phyloP scores from a whole-genome alignment of 805 yeast species.

The Yarrowia deformans region DNA sequence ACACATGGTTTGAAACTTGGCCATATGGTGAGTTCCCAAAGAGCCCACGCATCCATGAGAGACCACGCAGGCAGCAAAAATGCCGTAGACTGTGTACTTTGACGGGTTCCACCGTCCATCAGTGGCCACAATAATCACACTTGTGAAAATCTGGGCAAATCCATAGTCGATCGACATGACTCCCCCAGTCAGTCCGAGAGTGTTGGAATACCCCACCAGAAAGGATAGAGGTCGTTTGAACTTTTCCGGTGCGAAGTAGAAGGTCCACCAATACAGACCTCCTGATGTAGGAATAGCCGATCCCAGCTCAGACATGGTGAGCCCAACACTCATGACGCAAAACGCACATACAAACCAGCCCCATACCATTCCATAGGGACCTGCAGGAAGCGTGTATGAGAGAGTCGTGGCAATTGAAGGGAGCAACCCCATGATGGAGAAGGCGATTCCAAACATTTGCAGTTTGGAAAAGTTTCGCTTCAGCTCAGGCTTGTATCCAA shows the following conservation, averaged over 20 bases:
- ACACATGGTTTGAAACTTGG: constrained; percentile 66
- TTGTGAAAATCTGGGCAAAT: constrained; percentile 63
- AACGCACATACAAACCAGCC: constrained; percentile 64
- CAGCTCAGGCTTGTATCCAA: constrained; percentile 60
- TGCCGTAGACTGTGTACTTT: constrained; percentile 64
- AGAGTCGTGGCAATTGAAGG: too few species aligned
- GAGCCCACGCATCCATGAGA: constrained; percentile 63
- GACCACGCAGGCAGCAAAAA: constrained; percentile 66
- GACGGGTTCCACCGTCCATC: constrained; percentile 66
- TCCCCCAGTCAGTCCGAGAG: constrained; percentile 71
- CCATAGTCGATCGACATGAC: constrained; percentile 75
- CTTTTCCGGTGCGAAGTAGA: constrained; percentile 66
- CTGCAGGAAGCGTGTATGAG: too few species aligned
- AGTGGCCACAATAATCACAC: constrained; percentile 51
- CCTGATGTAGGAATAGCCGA: constrained; percentile 78
- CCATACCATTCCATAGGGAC: too few species aligned
- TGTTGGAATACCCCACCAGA: constrained; percentile 70
- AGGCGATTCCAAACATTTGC: too few species aligned
- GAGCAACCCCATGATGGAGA: too few species aligned
- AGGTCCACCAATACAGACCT: constrained; percentile 74
- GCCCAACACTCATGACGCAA: constrained; percentile 65
- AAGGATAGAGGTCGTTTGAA: constrained; percentile 62
- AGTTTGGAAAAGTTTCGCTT: too few species aligned
- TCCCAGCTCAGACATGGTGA: constrained; percentile 69
- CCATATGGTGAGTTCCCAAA: constrained; percentile 62